These are phyloP conservation scores for Turritis glabra DNA, from an alignment of 345 rosid species.

Conservation along the genomic window DNA sequence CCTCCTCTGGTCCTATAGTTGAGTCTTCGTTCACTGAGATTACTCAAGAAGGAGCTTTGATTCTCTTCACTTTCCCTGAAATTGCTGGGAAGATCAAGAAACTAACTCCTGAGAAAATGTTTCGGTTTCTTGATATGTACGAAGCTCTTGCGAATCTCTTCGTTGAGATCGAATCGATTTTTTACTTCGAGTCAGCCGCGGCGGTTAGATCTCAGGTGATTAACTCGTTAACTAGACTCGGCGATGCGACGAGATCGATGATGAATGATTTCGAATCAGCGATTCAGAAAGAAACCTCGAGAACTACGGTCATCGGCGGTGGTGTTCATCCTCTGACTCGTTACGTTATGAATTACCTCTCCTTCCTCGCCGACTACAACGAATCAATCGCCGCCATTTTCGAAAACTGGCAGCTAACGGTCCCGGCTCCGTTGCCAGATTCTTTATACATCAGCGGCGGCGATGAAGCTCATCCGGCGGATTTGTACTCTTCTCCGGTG, in stretches of 20 bases:
- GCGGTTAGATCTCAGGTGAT: slow-evolving; percentile 55
- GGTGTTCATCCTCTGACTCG: slow-evolving; percentile 81
- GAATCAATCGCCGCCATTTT: slow-evolving; percentile 52
- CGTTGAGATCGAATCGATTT: slow-evolving; percentile 65
- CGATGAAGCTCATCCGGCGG: slow-evolving; percentile 17
- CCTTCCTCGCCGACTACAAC: slow-evolving; percentile 66
- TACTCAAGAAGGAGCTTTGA: slow-evolving; percentile 62
- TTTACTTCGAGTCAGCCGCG: slow-evolving; percentile 53
- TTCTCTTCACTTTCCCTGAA: slow-evolving; percentile 67
- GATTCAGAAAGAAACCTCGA: slow-evolving; percentile 62
- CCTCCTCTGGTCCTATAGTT: slow-evolving; percentile 48
- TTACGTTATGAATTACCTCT: slow-evolving; percentile 77
- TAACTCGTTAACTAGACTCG: slow-evolving; percentile 54
- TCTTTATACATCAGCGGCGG: slow-evolving; percentile 43
- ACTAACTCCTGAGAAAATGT: slow-evolving; percentile 67
- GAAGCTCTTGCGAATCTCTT: slow-evolving; percentile 56
- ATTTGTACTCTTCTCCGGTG: slow-evolving; percentile 34
- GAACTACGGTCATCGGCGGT: slow-evolving; percentile 54
- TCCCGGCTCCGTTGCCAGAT: slow-evolving; percentile 50
- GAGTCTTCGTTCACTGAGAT: slow-evolving; percentile 73
- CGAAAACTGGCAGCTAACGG: slow-evolving; percentile 44
- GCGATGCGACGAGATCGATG: slow-evolving; percentile 52
- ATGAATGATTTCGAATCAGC: slow-evolving; percentile 65
- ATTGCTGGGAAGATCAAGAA: slow-evolving; percentile 51
- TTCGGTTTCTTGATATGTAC: slow-evolving; percentile 69